Percentiles rank a stretch among this genome's conserved stretches.
These are phyloP conservation scores for Mycena rebaudengoi DNA, from an alignment of 768 basidiomycete species.

Conservation along the genomic window DNA sequence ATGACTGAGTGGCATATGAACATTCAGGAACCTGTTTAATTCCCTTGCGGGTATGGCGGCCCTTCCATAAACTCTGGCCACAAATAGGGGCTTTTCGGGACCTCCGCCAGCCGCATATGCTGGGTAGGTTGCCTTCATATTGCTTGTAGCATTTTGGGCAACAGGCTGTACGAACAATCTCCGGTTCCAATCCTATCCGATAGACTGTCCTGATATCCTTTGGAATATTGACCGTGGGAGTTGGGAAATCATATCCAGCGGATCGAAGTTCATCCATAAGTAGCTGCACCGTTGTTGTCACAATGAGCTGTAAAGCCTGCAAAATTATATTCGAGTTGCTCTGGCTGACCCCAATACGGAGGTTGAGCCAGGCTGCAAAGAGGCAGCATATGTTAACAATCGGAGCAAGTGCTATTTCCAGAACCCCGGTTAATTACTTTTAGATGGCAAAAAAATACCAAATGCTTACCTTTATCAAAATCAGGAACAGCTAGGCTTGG, in stretches of 20 bases:
- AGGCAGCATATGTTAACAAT: not conserved
- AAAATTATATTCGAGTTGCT: not conserved
- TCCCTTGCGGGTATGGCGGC: not conserved
- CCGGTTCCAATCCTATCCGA: not conserved
- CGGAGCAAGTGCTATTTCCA: not conserved
- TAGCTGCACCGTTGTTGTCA: not conserved
- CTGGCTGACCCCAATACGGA: not conserved
- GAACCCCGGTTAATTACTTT: too few species aligned
- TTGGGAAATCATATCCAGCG: not conserved
- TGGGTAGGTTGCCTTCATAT: not conserved
- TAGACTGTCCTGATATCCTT: not conserved
- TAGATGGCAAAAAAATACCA: not conserved
- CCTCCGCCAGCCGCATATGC: not conserved
- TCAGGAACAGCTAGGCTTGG: not conserved
- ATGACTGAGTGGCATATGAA: constrained; percentile 1
- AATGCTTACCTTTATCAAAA: not conserved
- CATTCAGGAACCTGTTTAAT: not conserved
- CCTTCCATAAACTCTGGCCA: not conserved
- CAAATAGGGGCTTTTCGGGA: not conserved
- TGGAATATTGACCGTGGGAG: not conserved
- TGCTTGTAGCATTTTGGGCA: constrained; percentile 11
- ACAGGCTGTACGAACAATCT: constrained; percentile 4
- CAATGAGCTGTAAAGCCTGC: not conserved
- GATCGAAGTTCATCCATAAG: not conserved
- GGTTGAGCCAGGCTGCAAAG: not conserved